phyloP scores from a whole-genome alignment of 2,329 filamentous ascomycete genomes.

The Penicillium concentricum region DNA sequence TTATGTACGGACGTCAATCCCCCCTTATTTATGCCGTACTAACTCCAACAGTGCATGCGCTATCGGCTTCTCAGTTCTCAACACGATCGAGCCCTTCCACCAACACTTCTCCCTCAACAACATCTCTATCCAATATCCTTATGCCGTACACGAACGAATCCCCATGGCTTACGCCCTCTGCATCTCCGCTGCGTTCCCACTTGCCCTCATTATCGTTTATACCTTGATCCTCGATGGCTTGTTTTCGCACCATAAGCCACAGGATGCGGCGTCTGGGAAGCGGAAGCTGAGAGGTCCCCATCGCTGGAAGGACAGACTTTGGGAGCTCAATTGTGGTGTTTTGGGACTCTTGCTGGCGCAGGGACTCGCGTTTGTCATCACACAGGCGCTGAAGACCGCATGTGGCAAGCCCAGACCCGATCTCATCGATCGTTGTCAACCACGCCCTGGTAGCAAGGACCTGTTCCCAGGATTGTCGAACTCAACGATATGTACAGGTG shows the following conservation, averaged over 20 bases:
- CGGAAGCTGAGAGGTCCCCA: constrained; percentile 48
- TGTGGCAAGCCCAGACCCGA: constrained; percentile 61
- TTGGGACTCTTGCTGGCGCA: constrained; percentile 57
- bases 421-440: constrained; percentile 56
- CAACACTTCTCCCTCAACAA: constrained; percentile 59
- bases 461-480: constrained; percentile 43
- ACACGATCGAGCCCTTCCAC: constrained; percentile 55
- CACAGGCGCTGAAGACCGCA: constrained; percentile 58
- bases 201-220: constrained; percentile 54
- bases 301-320: constrained; percentile 56
- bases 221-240: constrained; percentile 59
- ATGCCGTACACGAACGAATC: constrained; percentile 55
- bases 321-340: constrained; percentile 62
- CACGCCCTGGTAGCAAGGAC: constrained; percentile 38
- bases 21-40: not conserved
- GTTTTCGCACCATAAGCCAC: constrained; percentile 52
- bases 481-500: constrained; percentile 52
- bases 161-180: constrained; percentile 51
- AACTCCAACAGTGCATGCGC: constrained; percentile 47
- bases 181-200: constrained; percentile 51
- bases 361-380: constrained; percentile 57
- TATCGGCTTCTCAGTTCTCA: constrained; percentile 52
- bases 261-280: constrained; percentile 34
- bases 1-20: constrained; percentile 47
- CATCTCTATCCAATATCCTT: constrained; percentile 58